These are phyloP conservation scores for Kitagawia praeruptora DNA, from an alignment of 129 eudicot species.

Conservation along the genomic window DNA sequence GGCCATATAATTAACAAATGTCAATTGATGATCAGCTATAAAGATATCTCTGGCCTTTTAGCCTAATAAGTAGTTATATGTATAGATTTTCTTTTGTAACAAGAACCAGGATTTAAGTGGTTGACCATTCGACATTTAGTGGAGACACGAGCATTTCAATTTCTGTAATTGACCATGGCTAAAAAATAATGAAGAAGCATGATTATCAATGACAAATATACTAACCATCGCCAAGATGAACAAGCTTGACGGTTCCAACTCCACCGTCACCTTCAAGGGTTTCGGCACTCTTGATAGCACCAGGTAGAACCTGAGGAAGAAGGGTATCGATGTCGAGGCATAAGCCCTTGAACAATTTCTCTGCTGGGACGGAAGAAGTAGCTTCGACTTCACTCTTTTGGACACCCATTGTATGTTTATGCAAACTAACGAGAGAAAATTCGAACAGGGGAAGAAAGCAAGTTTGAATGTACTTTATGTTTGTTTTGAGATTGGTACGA, in stretches of 20 bases:
- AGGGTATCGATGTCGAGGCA: slow-evolving; percentile 7
- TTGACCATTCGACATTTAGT: too few relatives aligned
- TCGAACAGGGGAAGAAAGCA: neutral
- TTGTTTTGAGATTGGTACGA: neutral
- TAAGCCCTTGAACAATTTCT: neutral
- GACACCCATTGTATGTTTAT: neutral
- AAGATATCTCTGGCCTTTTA: too few relatives aligned
- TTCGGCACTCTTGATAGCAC: slow-evolving; percentile 10
- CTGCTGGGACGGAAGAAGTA: neutral
- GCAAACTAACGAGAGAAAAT: neutral
- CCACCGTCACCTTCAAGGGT: slow-evolving; percentile 17
- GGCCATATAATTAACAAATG: too few relatives aligned
- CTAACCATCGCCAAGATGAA: slow-evolving; percentile 10
- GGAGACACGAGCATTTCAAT: too few relatives aligned
- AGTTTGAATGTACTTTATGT: neutral
- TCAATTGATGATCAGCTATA: too few relatives aligned
- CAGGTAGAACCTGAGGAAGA: slow-evolving; percentile 13
- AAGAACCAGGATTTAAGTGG: too few relatives aligned
- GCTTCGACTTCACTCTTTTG: neutral
- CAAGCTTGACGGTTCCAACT: slow-evolving; percentile 12
- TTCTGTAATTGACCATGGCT: too few relatives aligned
- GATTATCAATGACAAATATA: neutral
- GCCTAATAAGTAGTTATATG: too few relatives aligned
- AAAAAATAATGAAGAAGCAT: too few relatives aligned
- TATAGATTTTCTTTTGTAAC: too few relatives aligned